Conservation (phyloP, 768 basidiomycete species). For the Suillus weaverae region DNA sequence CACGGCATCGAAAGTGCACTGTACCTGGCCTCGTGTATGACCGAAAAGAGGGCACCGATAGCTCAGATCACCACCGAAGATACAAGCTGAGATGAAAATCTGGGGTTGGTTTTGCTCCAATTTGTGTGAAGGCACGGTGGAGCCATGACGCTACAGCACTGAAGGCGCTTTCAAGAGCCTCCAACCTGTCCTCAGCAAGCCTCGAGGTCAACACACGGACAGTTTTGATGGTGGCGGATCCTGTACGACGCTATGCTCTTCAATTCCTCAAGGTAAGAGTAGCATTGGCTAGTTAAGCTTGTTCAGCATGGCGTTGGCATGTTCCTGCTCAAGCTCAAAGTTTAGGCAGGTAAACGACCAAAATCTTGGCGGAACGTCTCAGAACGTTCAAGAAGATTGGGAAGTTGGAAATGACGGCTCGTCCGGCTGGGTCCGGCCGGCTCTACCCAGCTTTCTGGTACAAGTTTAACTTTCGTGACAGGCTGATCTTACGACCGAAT, state of each 20-base stretch:
- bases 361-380: neutral
- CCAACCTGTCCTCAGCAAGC: neutral
- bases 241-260: neutral
- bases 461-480: neutral
- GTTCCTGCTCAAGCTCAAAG: neutral
- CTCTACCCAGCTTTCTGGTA: neutral
- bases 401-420: neutral
- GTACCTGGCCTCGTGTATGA: slow-evolving; percentile 7
- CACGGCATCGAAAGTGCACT: slow-evolving; percentile 1
- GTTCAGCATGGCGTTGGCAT: neutral
- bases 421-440: neutral
- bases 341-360: neutral
- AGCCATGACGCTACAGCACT: neutral
- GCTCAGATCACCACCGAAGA: neutral
- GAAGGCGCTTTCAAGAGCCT: neutral
- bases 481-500: neutral
- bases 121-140: neutral
- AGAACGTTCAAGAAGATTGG: neutral
- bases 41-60: neutral
- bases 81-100: slow-evolving; percentile 2
- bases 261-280: neutral
- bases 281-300: neutral
- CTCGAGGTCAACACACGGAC: neutral
- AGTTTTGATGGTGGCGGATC: neutral
- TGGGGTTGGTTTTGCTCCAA: neutral